Evolutionary conservation across 768 basidiomycete genomes (phyloP), one percentile per base, ranked within the genome.

Genomic region (Pleurotus salmoneostramineus): DNA sequence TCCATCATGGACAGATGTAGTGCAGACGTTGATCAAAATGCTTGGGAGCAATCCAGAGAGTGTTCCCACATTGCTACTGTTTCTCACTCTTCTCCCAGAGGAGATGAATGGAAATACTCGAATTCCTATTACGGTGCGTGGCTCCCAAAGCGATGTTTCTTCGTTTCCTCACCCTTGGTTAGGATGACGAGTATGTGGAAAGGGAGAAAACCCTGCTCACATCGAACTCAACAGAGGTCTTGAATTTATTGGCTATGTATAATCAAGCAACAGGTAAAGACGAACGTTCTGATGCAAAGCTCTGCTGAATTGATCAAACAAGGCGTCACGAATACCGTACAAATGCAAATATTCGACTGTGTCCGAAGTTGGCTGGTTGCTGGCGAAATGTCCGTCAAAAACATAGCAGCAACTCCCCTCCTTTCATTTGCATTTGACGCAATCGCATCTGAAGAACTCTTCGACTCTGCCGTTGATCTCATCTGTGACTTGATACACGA

Each of bases 401-500:
- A 81, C 36, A 77, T 99, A 36, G 83, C 86, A 2, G 78, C 85
- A 55, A 89, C 89, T 0, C 89, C 94, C 2, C 77, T 98, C 32
- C 91, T 98, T 67, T 73, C 79, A 15, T 90, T 83, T 68, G 79
- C 88, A 21, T 98, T 98, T 67, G 85, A 90, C 52, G 93, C 95
- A 3, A 80, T 98, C 33, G 78, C 78, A 3, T 88, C 87, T 3
- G 91, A 95, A 14, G 83, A 85, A 45, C 80, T 98, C n/a, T 98
- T 98, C 68, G 97, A 99, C 64, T 71, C 88, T 5, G 95, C 94
- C 1, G 93, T 95, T 40, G 91, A 97, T 59, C 88, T 92, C 36
- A 80, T 98, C 58, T 95, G 93, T 70, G 94, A 97, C 68, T 74
- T 98, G 64, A 93, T 98, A 56, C 97, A 98, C 71, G 97, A 99